Evolutionary conservation across 2,329 filamentous ascomycete genomes (phyloP).

Genomic region (Graphiopsis chlorocephala): DNA sequence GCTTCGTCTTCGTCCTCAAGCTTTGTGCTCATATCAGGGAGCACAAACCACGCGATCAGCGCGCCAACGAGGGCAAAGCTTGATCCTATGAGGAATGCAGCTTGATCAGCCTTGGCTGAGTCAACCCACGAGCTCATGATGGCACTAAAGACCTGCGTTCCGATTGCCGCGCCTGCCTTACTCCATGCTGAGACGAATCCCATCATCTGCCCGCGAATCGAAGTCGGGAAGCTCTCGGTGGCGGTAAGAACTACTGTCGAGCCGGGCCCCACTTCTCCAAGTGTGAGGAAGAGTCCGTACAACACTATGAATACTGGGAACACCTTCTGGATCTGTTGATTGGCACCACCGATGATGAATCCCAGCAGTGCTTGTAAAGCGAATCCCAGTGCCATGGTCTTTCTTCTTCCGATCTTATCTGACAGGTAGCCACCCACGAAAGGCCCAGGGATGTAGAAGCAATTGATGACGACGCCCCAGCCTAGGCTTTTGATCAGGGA

Average conservation of each 20-base stretch:
- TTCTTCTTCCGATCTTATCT: constrained; percentile 73
- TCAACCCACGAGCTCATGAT: constrained; percentile 56
- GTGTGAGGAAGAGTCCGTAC: constrained; percentile 71
- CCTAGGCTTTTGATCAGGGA: constrained; percentile 71
- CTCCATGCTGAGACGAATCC: constrained; percentile 67
- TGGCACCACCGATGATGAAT: constrained; percentile 76
- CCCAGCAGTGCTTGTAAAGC: constrained; percentile 70
- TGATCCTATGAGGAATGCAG: constrained; percentile 81
- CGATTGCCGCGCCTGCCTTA: constrained; percentile 74
- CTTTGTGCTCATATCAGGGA: constrained; percentile 28
- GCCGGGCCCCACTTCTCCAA: constrained; percentile 72
- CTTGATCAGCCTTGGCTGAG: constrained; percentile 62
- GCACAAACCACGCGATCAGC: constrained; percentile 56
- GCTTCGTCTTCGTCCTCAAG: constrained; percentile 39
- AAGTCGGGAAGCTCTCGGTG: constrained; percentile 81
- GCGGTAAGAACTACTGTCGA: constrained; percentile 70
- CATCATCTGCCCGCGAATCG: constrained; percentile 72
- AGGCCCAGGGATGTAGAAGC: constrained; percentile 83
- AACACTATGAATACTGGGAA: constrained; percentile 63
- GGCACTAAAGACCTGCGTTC: constrained; percentile 73
- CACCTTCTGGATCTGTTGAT: constrained; percentile 32
- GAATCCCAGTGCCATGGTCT: constrained; percentile 70
- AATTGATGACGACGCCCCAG: constrained; percentile 83
- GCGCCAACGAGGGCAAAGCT: constrained; percentile 71
- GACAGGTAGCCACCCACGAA: constrained; percentile 71